These are phyloP conservation scores for Anisodus acutangulus DNA, from an alignment of 257 asterid species.

Conservation along the genomic window DNA sequence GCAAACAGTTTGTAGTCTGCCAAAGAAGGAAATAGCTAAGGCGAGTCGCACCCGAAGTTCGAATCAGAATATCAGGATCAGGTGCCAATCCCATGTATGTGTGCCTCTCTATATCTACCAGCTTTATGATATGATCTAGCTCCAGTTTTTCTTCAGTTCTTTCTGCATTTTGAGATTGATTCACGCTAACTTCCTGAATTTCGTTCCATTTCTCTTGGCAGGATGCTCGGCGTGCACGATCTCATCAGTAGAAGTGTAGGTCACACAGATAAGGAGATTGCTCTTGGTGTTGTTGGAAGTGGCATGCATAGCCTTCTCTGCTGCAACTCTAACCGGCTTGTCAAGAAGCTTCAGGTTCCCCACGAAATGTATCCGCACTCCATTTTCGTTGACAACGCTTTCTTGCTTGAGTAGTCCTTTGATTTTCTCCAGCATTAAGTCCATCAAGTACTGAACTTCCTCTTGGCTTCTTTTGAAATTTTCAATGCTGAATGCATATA, in stretches of 20 bases:
- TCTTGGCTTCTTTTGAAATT: slow-evolving; percentile 72
- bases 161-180: not conserved
- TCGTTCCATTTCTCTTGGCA: slow-evolving; percentile 43
- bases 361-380: slow-evolving; percentile 64
- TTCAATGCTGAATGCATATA: slow-evolving; percentile 85
- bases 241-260: slow-evolving; percentile 79
- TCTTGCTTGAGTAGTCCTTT: slow-evolving; percentile 70
- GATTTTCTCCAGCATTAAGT: slow-evolving; percentile 76
- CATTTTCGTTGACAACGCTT: slow-evolving; percentile 54
- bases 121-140: slow-evolving; percentile 35
- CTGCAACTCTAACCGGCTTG: slow-evolving; percentile 58
- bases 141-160: not conserved
- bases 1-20: slow-evolving; percentile 49
- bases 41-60: slow-evolving; percentile 60
- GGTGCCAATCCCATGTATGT: slow-evolving; percentile 75
- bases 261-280: slow-evolving; percentile 61
- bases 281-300: slow-evolving; percentile 50
- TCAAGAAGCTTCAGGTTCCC: slow-evolving; percentile 68
- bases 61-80: slow-evolving; percentile 67
- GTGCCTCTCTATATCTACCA: slow-evolving; percentile 62
- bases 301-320: slow-evolving; percentile 67
- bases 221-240: slow-evolving; percentile 56
- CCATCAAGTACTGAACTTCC: slow-evolving; percentile 68
- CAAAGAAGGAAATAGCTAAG: slow-evolving; percentile 74
- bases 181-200: no score